These are phyloP conservation scores for Obelidium mucronatum DNA, from an alignment of 192 early-diverging fungal species.

Conservation along the genomic window DNA sequence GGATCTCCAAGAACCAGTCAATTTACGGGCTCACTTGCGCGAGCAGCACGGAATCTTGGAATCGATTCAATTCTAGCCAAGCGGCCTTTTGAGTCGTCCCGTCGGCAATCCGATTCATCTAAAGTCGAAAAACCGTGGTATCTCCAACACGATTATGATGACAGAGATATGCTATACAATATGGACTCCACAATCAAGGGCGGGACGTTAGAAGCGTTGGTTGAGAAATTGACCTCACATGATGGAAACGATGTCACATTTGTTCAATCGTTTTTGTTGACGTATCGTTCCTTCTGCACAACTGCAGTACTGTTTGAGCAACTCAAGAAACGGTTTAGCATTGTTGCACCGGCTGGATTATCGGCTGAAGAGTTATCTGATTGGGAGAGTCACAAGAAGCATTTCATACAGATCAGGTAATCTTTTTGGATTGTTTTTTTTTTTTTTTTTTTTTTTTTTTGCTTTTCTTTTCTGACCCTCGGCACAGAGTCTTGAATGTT, in stretches of 20 bases:
- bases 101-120: background rate
- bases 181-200: conserved; percentile 83
- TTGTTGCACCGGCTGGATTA: conserved; percentile 71
- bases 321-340: conserved; percentile 76
- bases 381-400: conserved; percentile 85
- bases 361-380: conserved; percentile 60
- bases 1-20: background rate
- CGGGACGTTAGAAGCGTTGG: conserved; percentile 79
- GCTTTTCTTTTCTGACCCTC: background rate
- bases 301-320: conserved; percentile 74
- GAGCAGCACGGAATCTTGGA: no score
- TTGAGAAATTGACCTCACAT: conserved; percentile 85
- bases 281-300: conserved; percentile 88
- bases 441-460: no score
- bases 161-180: conserved; percentile 75
- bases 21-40: no score
- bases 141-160: conserved; percentile 61
- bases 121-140: background rate
- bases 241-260: conserved; percentile 77
- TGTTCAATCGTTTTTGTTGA: conserved; percentile 83
- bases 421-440: background rate
- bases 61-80: background rate
- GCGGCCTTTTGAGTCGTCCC: background rate
- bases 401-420: conserved; percentile 73
- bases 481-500: conserved; percentile 77